Evolutionary conservation across 2,329 filamentous ascomycete genomes (phyloP).

Genomic region (Alternaria alternata): DNA sequence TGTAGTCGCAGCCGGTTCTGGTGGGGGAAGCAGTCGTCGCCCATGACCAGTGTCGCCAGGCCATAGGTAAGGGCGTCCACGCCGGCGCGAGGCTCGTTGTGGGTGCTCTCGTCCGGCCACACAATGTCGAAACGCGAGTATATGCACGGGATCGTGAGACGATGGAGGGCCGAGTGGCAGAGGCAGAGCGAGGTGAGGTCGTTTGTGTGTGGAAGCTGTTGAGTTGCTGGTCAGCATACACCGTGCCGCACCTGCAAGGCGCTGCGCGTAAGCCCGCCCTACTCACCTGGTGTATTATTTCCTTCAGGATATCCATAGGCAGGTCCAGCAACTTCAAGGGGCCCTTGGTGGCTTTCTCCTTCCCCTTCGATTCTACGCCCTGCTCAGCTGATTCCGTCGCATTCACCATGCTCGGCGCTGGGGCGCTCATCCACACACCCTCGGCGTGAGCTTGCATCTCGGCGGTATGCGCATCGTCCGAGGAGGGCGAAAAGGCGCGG

Average conservation of each 20-base stretch:
- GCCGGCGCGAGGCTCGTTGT: conserved; percentile 71
- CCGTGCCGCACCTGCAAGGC: not conserved
- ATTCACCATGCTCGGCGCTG: conserved; percentile 14
- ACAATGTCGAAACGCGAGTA: conserved; percentile 89
- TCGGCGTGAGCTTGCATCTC: conserved; percentile 23
- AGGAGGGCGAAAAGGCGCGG: conserved; percentile 28
- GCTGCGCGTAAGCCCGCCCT: not conserved
- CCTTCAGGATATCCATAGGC: conserved; percentile 78
- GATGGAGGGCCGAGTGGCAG: conserved; percentile 79
- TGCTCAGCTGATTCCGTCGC: conserved; percentile 32
- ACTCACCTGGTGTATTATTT: conserved; percentile 79
- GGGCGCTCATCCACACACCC: conserved; percentile 19
- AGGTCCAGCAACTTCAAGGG: conserved; percentile 75
- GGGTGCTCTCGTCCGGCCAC: conserved; percentile 76
- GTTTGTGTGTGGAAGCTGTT: conserved; percentile 79
- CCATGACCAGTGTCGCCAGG: conserved; percentile 79
- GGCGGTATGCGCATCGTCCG: conserved; percentile 32
- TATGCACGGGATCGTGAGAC: conserved; percentile 77
- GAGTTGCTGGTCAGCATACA: conserved; percentile 23
- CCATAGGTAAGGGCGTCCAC: conserved; percentile 87
- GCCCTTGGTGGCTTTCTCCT: conserved; percentile 57
- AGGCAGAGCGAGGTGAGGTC: conserved; percentile 80
- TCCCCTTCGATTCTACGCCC: conserved; percentile 59
- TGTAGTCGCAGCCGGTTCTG: conserved; percentile 47
- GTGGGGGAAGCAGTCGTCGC: conserved; percentile 68